phyloP scores from a whole-genome alignment of 176 grass and related monocot species.

The Stipa capillata region DNA sequence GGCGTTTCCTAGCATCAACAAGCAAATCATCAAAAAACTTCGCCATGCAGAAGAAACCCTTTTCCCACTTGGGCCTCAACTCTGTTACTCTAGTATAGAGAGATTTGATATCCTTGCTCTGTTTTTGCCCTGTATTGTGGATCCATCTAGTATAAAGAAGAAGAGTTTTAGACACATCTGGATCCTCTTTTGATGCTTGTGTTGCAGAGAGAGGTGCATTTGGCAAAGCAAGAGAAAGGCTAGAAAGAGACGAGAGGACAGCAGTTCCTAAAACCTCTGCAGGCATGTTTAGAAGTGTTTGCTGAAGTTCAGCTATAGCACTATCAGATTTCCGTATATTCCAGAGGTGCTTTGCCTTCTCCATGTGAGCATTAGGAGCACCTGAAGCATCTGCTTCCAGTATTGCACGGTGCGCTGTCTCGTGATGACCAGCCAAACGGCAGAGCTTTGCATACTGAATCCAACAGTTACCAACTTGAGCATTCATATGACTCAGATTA shows the following conservation, averaged over 20 bases:
- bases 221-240: conserved; percentile 84
- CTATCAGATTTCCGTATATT: conserved; percentile 77
- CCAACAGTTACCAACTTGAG: conserved; percentile 88
- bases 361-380: conserved; percentile 78
- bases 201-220: conserved; percentile 63
- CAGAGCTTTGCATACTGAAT: conserved; percentile 96
- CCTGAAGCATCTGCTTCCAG: conserved; percentile 86
- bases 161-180: conserved; percentile 86
- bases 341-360: conserved; percentile 96
- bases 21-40: conserved; percentile 94
- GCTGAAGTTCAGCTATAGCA: conserved; percentile 93
- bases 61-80: conserved; percentile 90
- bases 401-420: conserved; percentile 90
- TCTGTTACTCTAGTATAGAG: conserved; percentile 82
- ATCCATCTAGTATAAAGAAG: conserved; percentile 99
- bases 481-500: conserved; percentile 60
- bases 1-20: conserved; percentile 88
- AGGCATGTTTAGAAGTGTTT: conserved; percentile 86
- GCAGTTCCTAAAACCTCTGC: conserved; percentile 48
- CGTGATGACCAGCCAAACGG: conserved; percentile 79
- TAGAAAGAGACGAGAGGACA: conserved; percentile 70
- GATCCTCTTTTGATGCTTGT: conserved; percentile 67
- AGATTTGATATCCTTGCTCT: conserved; percentile 69
- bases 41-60: conserved; percentile 92
- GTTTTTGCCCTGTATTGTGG: conserved; percentile 88